Percentiles rank a stretch among this genome's conserved stretches.
Evolutionary conservation across 2,329 filamentous ascomycete genomes (phyloP).

Genomic region (Trichoderma breve): DNA sequence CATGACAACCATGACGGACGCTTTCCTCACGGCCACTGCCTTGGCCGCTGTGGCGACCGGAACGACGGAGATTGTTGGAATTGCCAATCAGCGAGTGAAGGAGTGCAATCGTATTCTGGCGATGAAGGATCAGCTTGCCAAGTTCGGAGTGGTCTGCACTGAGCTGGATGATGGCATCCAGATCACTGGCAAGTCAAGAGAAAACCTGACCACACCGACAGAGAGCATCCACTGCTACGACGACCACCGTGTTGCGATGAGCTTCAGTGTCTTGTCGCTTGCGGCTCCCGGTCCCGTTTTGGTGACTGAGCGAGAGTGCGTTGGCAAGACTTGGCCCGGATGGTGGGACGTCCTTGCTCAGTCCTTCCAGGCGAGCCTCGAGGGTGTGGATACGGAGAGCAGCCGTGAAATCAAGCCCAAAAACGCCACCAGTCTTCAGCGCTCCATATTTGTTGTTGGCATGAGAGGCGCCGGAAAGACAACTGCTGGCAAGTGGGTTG

Average conservation of each 20-base stretch:
- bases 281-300: slow-evolving; percentile 69
- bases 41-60: slow-evolving; percentile 85
- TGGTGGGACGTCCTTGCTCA: slow-evolving; percentile 92
- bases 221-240: slow-evolving; percentile 87
- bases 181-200: slow-evolving; percentile 53
- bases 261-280: slow-evolving; percentile 84
- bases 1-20: slow-evolving; percentile 99
- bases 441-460: slow-evolving; percentile 89
- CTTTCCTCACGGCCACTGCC: slow-evolving; percentile 92
- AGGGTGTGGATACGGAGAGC: slow-evolving; percentile 63
- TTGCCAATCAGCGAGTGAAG: slow-evolving; percentile 96
- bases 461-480: slow-evolving; percentile 98
- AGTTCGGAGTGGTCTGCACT: slow-evolving; percentile 82
- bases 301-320: slow-evolving; percentile 86
- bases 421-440: slow-evolving; percentile 36
- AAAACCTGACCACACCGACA: slow-evolving; percentile 52
- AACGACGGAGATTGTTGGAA: slow-evolving; percentile 83
- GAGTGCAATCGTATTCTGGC: slow-evolving; percentile 95
- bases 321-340: slow-evolving; percentile 96
- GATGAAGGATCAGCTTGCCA: slow-evolving; percentile 91
- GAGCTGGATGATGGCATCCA: slow-evolving; percentile 96
- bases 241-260: slow-evolving; percentile 97
- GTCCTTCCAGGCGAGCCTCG: slow-evolving; percentile 72
- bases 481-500: slow-evolving; percentile 84
- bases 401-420: slow-evolving; percentile 21